Conservation (phyloP, 2,329 filamentous ascomycete genomes). For the Fusarium sp. region DNA sequence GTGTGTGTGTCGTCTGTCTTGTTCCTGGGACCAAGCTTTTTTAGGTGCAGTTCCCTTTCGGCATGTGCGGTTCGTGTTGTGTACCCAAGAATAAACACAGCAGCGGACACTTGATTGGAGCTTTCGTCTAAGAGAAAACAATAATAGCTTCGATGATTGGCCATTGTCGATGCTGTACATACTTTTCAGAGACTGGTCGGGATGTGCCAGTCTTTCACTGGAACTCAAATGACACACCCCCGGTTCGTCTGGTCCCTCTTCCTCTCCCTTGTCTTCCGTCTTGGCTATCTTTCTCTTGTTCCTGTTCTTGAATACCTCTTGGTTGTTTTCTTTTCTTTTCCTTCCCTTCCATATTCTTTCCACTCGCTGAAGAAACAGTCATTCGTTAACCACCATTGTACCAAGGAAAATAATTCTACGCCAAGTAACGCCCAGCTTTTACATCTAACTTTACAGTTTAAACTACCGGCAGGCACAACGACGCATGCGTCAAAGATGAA, state of each 20-base stretch:
- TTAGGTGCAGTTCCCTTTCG: background rate
- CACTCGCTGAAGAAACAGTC: constrained; percentile 19
- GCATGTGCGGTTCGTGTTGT: constrained; percentile 11
- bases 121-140: background rate
- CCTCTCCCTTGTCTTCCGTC: constrained; percentile 24
- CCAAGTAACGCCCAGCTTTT: constrained; percentile 16
- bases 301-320: constrained; percentile 29
- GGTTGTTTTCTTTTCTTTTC: constrained; percentile 14
- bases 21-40: constrained; percentile 14
- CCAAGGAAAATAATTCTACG: background rate
- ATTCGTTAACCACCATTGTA: constrained; percentile 16
- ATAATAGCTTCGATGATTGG: background rate
- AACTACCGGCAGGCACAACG: background rate
- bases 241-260: background rate
- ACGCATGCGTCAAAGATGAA: constrained; percentile 47
- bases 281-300: constrained; percentile 19
- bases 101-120: background rate
- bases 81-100: constrained; percentile 20
- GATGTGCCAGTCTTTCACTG: constrained; percentile 28
- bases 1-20: background rate
- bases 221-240: constrained; percentile 30
- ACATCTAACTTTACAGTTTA: constrained; percentile 2
- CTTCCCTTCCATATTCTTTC: constrained; percentile 17
- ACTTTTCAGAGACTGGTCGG: constrained; percentile 22
- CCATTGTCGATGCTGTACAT: background rate